Evolutionary conservation across 345 rosid species (phyloP), one percentile per base, ranked within the genome.

Genomic region (Melastoma malabathricum): DNA sequence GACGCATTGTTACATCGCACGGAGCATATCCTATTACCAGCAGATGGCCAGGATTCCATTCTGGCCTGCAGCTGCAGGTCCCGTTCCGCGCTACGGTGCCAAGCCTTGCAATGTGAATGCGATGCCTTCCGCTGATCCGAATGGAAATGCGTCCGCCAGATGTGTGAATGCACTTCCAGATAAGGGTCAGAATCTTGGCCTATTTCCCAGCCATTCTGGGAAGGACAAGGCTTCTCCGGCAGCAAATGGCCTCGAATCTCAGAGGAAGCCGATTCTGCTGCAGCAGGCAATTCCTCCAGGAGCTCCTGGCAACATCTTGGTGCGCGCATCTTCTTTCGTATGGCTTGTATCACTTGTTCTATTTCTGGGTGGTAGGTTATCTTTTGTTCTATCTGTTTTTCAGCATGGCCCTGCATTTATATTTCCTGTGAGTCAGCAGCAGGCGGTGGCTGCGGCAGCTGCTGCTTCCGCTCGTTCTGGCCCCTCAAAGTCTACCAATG

Each of bases 1-100:
- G 16, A 93, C 97, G 20, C 99, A 93, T 65, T 88, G 77, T 71
- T 88, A 88, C 58, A 81, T 93, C 53, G 97, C 99, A 19, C 71
- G 89, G 48, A 93, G 71, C 55, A 83, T 93, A 52, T 77, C 58
- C 27, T 73, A 59, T 55, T 79, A 81, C 60, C 97, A 83, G 72
- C 99, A 88, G 62, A 68, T 83, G 27, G 54, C 78, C 2, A 83
- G 82, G 72, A 79, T 93, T 75, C 79, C 84, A 18, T 93, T 77
- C 77, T 93, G 99, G 99, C 78, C 94, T 22, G 25, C 25, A 22
- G 25, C 25, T 22, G 77, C 92, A 1, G 81, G 83, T 27, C 78
- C 99, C 31, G 78, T 84, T 52, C 77, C 95, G 50, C 67, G 74
- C 3, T 81, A 79, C 57, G 97, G 95, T 57, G 69, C 79, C 16